A percentile compares a stretch with the other conserved stretches of the same genome.
Evolutionary conservation across 192 early-diverging fungal species (phyloP).

Genomic region (Fimicolochytrium jonesii): DNA sequence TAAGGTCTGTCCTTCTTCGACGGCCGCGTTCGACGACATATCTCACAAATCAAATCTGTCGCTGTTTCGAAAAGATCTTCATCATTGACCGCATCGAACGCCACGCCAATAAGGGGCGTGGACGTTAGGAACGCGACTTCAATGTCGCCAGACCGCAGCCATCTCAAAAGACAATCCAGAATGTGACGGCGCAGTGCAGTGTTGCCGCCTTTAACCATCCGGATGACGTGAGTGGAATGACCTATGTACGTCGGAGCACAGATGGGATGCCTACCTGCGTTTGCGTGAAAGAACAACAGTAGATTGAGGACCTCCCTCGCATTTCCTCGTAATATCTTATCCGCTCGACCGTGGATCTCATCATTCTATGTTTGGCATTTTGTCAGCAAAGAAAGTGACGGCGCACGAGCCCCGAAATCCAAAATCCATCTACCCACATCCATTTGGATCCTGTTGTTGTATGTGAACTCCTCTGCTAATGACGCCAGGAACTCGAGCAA

Average conservation of each 20-base stretch:
- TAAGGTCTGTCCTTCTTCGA: constrained; percentile 27
- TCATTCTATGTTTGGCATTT: too few species aligned
- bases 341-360: constrained; percentile 53
- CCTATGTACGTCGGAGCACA: too few species aligned
- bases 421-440: constrained; percentile 8
- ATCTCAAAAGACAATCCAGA: constrained; percentile 70
- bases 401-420: too few species aligned
- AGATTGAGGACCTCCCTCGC: constrained; percentile 66
- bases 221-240: too few species aligned
- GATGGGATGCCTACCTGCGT: too few species aligned
- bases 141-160: constrained; percentile 81
- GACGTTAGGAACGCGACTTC: constrained; percentile 53
- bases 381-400: too few species aligned
- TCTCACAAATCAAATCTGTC: constrained; percentile 77
- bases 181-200: constrained; percentile 5
- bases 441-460: constrained; percentile 54
- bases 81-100: constrained; percentile 68
- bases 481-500: constrained; percentile 80
- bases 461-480: constrained; percentile 80
- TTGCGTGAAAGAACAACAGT: constrained; percentile 67
- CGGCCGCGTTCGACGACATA: constrained; percentile 50
- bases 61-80: constrained; percentile 78
- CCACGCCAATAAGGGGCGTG: constrained; percentile 63
- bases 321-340: constrained; percentile 60
- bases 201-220: too few species aligned